Evolutionary conservation across 1,284 basidiomycete genomes (phyloP), one percentile per base, ranked within the genome.

Genomic region (Trichosporon sp.): DNA sequence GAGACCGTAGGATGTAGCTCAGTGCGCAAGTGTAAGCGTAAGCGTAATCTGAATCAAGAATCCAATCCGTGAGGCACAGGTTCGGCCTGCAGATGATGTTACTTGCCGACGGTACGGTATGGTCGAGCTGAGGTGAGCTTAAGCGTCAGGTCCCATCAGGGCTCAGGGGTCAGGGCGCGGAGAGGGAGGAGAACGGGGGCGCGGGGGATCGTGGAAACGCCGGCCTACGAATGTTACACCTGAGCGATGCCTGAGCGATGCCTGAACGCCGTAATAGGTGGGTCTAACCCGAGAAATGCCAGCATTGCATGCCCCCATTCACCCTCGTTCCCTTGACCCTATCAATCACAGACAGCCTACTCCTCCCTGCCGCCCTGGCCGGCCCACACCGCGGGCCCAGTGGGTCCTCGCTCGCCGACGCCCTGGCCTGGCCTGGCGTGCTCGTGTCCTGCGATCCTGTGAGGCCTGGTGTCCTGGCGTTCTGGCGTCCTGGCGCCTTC

Each of bases 41-140:
- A 60, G 56, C 56, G 56, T 60, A 60, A 60, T 60, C 56, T 60
- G 56, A 60, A 31, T 60, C 56, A 60, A 60, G 53, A 60, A 60
- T 60, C 56, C 56, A 60, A 60, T 60, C 56, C 56, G 47, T 25
- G 11, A 51, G 47, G 47, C 23, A 51, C 47, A 25, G n/a, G 47
- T 25, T 51, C 47, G 56, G 56, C 27, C 56, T 60, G 15, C 5
- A 60, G 27, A 60, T 31, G 29, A 60, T 60, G 56, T 32, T 60
- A 60, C 56, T 58, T 60, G 27, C 56, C 56, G 56, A 60, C 56
- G 29, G 53, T 31, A 58, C 53, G 53, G 56, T 60, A 60, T 60
- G 56, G 56, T n/a, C 27, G 13, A 32, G 27, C 56, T 60, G 56
- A 31, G 56, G 27, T 31, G 56, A 60, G 56, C 56, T n/a, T 60